Evolutionary conservation across 129 eudicot genomes (phyloP).

Genomic region (Centrapalus pauciflorus): DNA sequence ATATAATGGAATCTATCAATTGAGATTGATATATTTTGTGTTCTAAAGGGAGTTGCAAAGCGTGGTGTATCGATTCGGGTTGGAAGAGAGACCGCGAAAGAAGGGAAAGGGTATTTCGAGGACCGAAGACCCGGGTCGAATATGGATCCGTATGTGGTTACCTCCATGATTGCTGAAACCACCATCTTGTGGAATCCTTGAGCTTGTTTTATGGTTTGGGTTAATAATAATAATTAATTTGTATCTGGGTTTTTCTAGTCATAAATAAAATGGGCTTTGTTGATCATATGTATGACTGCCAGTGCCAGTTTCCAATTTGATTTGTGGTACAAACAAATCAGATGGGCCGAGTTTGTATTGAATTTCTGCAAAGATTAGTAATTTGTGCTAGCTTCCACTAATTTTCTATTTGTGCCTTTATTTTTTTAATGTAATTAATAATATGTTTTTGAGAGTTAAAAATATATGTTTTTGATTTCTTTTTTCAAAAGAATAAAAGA

Average conservation of each 20-base stretch:
- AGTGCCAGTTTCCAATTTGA: neutral
- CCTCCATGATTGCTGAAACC: slow-evolving; percentile 43
- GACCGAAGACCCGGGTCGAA: slow-evolving; percentile 34
- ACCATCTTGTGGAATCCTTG: slow-evolving; percentile 38
- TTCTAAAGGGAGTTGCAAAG: slow-evolving; percentile 25
- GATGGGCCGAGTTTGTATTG: neutral
- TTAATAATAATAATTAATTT: neutral
- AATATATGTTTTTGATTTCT: too few species aligned
- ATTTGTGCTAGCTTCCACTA: too few species aligned
- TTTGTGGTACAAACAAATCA: neutral
- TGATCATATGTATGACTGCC: neutral
- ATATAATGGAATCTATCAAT: neutral
- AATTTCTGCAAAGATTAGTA: too few species aligned
- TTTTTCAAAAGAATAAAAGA: too few species aligned
- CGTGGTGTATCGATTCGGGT: slow-evolving; percentile 27
- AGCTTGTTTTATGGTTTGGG: slow-evolving; percentile 6
- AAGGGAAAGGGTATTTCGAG: slow-evolving; percentile 36
- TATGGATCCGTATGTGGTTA: slow-evolving; percentile 41
- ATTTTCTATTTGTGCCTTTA: too few species aligned
- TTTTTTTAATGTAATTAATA: too few species aligned
- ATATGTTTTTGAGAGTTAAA: too few species aligned
- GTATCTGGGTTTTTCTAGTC: neutral
- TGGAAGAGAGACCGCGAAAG: slow-evolving; percentile 27
- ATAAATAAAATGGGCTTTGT: neutral
- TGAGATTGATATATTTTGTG: neutral